These are phyloP conservation scores for Colletotrichum incanum DNA, from an alignment of 2,329 filamentous ascomycete genomes.

Conservation along the genomic window DNA sequence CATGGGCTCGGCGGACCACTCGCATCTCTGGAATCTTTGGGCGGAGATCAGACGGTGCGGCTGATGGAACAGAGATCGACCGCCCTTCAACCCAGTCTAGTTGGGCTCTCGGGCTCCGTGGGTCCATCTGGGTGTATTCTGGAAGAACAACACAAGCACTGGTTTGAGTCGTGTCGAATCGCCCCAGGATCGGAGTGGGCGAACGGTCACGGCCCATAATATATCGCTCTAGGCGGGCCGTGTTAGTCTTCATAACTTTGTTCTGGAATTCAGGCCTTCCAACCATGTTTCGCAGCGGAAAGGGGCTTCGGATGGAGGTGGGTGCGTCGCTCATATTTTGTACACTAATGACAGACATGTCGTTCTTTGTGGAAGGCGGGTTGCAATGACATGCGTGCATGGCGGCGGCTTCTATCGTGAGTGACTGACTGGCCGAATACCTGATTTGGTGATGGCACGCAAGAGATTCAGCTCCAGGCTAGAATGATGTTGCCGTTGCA, in stretches of 20 bases:
- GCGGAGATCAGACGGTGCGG: slow-evolving; percentile 43
- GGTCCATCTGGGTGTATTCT: slow-evolving; percentile 8
- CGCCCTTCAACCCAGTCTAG: slow-evolving; percentile 12
- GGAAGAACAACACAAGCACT: slow-evolving; percentile 11
- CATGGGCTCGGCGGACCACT: slow-evolving; percentile 42
- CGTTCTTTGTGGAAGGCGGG: neutral
- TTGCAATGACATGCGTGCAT: neutral
- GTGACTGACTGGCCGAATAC: neutral
- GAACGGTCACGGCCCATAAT: neutral
- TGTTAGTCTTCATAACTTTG: slow-evolving; percentile 19
- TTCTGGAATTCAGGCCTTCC: slow-evolving; percentile 22
- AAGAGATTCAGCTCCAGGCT: neutral
- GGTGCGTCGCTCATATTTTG: neutral
- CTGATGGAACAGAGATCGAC: slow-evolving; percentile 44
- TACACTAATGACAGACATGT: neutral
- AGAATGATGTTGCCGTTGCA: slow-evolving; percentile 14
- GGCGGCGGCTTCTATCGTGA: neutral
- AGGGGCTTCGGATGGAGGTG: slow-evolving; percentile 7
- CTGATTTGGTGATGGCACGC: too few relatives aligned
- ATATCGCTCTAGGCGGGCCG: slow-evolving; percentile 14
- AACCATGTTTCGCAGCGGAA: slow-evolving; percentile 12
- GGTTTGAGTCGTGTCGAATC: neutral
- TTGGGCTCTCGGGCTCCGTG: slow-evolving; percentile 12
- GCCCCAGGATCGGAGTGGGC: neutral
- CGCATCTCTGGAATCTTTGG: slow-evolving; percentile 42